phyloP scores from a whole-genome alignment of 129 eudicot genomes.

The Kitagawia praeruptora region DNA sequence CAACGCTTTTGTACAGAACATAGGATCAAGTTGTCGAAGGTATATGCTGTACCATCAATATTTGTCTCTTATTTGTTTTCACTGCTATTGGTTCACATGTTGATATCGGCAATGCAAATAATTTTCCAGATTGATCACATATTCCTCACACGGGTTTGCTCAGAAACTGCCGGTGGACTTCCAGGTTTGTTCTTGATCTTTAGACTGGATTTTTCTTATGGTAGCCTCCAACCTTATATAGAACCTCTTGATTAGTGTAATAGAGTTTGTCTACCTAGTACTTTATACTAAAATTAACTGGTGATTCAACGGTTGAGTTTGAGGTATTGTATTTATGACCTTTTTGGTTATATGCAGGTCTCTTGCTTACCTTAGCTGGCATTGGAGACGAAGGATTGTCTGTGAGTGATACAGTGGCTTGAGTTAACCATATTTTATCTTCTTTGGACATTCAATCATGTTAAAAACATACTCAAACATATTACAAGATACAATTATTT shows the following conservation, averaged over 20 bases:
- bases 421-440: neutral
- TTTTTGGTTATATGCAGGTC: conserved; percentile 40
- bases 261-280: neutral
- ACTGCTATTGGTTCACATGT: neutral
- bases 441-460: neutral
- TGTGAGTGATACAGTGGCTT: conserved; percentile 39
- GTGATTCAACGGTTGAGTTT: neutral
- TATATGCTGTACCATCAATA: conserved; percentile 8
- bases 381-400: conserved; percentile 92
- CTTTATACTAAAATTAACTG: neutral
- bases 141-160: conserved; percentile 93
- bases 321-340: neutral
- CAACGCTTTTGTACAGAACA: conserved; percentile 92
- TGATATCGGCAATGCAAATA: neutral
- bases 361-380: conserved; percentile 76
- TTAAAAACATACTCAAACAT: neutral
- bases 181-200: conserved; percentile 47
- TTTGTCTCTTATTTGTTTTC: neutral
- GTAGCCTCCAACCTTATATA: neutral
- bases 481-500: conserved; percentile 4
- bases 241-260: neutral
- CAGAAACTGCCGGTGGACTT: conserved; percentile 98
- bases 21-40: conserved; percentile 86
- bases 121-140: conserved; percentile 77
- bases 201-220: neutral